A percentile compares a stretch with the other conserved stretches of the same genome.
Conservation (phyloP, 106 monocot species). For the Cymbidium sinense region DNA sequence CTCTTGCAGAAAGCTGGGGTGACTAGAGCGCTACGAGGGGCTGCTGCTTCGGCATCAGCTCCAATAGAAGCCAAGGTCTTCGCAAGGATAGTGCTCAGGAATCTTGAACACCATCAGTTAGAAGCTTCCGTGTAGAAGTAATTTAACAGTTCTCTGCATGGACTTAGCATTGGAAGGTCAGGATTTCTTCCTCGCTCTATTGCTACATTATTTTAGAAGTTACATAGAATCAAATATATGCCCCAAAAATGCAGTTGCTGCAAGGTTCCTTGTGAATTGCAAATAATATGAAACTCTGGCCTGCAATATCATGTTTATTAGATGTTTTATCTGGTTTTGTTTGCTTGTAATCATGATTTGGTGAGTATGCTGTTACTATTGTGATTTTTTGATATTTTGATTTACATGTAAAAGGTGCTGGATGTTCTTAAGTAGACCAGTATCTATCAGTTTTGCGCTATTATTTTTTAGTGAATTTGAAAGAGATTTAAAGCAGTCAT, state of each 20-base stretch:
- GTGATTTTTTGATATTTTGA: slow-evolving; percentile 6
- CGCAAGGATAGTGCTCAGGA: slow-evolving; percentile 68
- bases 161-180: not conserved
- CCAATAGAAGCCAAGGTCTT: slow-evolving; percentile 85
- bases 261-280: not conserved
- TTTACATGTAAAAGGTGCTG: slow-evolving; percentile 29
- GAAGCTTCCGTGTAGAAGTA: slow-evolving; percentile 29
- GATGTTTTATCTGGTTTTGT: not conserved
- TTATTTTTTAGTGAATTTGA: not conserved
- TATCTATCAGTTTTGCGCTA: slow-evolving; percentile 28
- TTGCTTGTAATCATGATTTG: not conserved
- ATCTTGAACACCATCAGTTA: slow-evolving; percentile 70
- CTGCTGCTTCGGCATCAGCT: slow-evolving; percentile 62
- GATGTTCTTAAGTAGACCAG: slow-evolving; percentile 21
- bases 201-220: not conserved
- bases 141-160: not conserved
- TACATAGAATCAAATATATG: not conserved
- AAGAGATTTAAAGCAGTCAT: no score
- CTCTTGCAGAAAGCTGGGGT: slow-evolving; percentile 72
- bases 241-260: no score
- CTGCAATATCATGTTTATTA: not conserved
- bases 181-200: not conserved
- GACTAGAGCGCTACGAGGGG: slow-evolving; percentile 53
- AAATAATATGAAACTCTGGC: not conserved
- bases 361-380: not conserved